A percentile compares a stretch with the other conserved stretches of the same genome.
Conservation (phyloP, 2,329 filamentous ascomycete species). For the Fonsecaea pugnacius region DNA sequence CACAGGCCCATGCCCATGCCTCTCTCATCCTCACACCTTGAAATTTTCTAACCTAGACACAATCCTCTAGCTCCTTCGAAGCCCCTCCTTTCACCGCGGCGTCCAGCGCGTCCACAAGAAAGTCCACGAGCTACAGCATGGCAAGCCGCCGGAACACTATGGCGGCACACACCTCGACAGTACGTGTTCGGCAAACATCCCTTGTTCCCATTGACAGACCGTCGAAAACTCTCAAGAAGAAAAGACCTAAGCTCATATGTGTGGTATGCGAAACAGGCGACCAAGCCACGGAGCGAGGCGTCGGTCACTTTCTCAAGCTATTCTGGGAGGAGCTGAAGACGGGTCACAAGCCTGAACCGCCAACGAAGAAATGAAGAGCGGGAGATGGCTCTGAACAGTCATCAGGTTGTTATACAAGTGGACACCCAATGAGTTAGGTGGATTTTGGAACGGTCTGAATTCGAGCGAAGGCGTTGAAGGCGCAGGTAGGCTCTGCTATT, state of each 20-base stretch:
- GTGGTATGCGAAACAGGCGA: constrained; percentile 19
- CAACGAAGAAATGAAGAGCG: constrained; percentile 25
- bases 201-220: not conserved
- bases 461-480: constrained; percentile 18
- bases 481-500: not conserved
- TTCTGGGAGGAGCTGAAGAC: constrained; percentile 51
- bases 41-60: constrained; percentile 1
- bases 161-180: constrained; percentile 49
- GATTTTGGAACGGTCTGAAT: not conserved
- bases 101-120: constrained; percentile 50
- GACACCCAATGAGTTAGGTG: not conserved
- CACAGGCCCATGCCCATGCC: constrained; percentile 11
- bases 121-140: constrained; percentile 48
- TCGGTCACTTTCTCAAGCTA: constrained; percentile 44
- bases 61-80: constrained; percentile 44
- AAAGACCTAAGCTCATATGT: constrained; percentile 15
- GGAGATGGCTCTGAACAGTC: not conserved
- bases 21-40: not conserved
- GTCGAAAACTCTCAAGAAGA: not conserved
- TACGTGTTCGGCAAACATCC: constrained; percentile 26
- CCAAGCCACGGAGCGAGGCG: constrained; percentile 33
- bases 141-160: constrained; percentile 49
- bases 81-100: constrained; percentile 50
- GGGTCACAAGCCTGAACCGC: constrained; percentile 45
- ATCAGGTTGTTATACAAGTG: not conserved